Base-by-base conservation (phyloP, 208 protist species). In the Wallacemonas sp. region DNA sequence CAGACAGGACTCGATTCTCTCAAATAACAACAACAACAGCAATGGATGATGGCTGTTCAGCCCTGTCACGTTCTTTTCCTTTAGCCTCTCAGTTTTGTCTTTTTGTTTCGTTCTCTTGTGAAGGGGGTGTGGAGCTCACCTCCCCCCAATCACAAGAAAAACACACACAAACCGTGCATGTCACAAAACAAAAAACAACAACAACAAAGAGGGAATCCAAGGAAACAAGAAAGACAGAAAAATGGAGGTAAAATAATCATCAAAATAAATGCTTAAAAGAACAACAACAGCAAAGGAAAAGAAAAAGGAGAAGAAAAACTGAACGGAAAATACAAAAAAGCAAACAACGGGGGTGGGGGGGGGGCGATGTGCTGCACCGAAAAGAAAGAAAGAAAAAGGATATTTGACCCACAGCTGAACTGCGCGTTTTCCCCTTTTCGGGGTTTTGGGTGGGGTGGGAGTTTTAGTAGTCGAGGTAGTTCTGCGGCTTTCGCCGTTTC, bases 401-500 rank as follows among this genome's bases (percentile, higher is more conserved):
- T 44, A 72, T 9, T 55, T 9, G 4, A 23, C 19, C 44, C 44
- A 49, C 9, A 14, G 9, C 6, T 6, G 14, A 41, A 41, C 9
- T 41, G 9, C 14, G 36, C 14, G 6, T 41, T 41, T 58, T 58
- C 26, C 30, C n/a, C 19, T 39, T 58, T 23, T 38, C 27, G 5
- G 2, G 41, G n/a, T 29, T 9, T 58, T 55, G 33, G 66, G n/a
- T n/a, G n/a, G n/a, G n/a, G n/a, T n/a, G n/a, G 5, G 2, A 61
- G n/a, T 29, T 9, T 58, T 55, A 48, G 66, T 87, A 87, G 60
- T 90, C 85, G 54, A 74, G 67, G 61, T 83, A 90, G 72, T 78
- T 76, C 12, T 85, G 81, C n/a, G 85, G 85, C 69, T 90, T 90
- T 1, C 61, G 70, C 14, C 85, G 74, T 55, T 90, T 90, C 70